A percentile compares a stretch with the other conserved stretches of the same genome.
phyloP scores from a whole-genome alignment of 2,329 filamentous ascomycete genomes.

The Alternaria sp. region DNA sequence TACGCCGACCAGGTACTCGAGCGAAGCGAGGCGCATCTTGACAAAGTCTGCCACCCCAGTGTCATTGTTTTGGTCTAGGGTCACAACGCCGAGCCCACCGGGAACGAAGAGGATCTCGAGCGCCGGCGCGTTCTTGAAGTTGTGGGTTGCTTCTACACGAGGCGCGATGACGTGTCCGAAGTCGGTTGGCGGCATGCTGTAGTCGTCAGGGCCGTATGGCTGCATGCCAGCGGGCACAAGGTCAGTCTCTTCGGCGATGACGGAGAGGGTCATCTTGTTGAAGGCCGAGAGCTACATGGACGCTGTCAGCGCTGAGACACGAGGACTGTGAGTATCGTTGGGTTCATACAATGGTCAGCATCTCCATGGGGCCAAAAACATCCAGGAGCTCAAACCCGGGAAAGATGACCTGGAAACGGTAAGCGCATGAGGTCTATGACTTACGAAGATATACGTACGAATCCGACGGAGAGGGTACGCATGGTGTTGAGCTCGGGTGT shows the following conservation, averaged over 20 bases:
- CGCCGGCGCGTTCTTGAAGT: not conserved
- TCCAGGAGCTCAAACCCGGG: not conserved
- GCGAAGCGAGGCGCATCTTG: not conserved
- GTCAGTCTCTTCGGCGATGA: not conserved
- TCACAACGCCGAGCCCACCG: not conserved
- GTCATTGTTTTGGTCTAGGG: not conserved
- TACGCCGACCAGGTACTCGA: not conserved
- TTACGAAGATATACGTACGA: not conserved
- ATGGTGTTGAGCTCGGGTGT: not conserved
- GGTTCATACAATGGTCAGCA: not conserved
- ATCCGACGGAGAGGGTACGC: not conserved
- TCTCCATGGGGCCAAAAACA: not conserved
- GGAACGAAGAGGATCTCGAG: not conserved
- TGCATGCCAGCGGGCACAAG: not conserved
- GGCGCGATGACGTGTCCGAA: not conserved
- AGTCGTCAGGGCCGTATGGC: not conserved
- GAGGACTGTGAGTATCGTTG: not conserved
- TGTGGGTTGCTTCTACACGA: not conserved
- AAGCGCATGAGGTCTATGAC: not conserved
- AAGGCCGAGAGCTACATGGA: not conserved
- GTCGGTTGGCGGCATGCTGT: not conserved
- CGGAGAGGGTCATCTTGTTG: not conserved
- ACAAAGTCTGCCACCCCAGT: not conserved
- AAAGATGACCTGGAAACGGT: not conserved
- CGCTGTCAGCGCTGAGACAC: not conserved